Evolutionary conservation across 2,329 filamentous ascomycete genomes (phyloP).

Genomic region (Aspergillus sp.): DNA sequence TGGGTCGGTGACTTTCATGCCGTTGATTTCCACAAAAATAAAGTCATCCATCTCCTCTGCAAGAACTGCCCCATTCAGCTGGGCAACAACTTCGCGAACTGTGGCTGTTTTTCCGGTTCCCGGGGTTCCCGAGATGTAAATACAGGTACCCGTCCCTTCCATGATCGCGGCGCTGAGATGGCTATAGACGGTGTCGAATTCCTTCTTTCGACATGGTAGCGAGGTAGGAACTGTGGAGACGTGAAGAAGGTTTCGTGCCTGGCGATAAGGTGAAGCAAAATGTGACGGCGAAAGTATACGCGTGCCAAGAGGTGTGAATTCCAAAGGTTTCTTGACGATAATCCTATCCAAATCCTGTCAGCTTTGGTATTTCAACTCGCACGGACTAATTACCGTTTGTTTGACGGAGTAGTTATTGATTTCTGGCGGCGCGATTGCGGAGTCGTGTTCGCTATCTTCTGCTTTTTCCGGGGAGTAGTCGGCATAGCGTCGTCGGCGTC

Average conservation of each 20-base stretch:
- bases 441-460: conserved; percentile 54
- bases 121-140: conserved; percentile 98
- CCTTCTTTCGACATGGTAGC: conserved; percentile 86
- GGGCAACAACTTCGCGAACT: conserved; percentile 89
- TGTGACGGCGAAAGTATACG: conserved; percentile 77
- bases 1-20: conserved; percentile 98
- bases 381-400: conserved; percentile 58
- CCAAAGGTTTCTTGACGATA: conserved; percentile 81
- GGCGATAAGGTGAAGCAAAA: conserved; percentile 82
- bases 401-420: conserved; percentile 63
- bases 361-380: conserved; percentile 25
- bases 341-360: conserved; percentile 50
- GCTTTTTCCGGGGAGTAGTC: conserved; percentile 62
- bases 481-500: conserved; percentile 34
- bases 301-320: conserved; percentile 94
- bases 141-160: conserved; percentile 91
- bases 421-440: conserved; percentile 48
- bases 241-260: conserved; percentile 85
- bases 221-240: conserved; percentile 90
- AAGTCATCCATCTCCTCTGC: conserved; percentile 96
- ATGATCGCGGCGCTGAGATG: conserved; percentile 93
- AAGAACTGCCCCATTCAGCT: conserved; percentile 83
- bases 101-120: conserved; percentile 98
- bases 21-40: conserved; percentile 99
- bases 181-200: conserved; percentile 90